These are phyloP conservation scores for Chaetomium olivaceum DNA, from an alignment of 2,329 filamentous ascomycete species.

Conservation along the genomic window DNA sequence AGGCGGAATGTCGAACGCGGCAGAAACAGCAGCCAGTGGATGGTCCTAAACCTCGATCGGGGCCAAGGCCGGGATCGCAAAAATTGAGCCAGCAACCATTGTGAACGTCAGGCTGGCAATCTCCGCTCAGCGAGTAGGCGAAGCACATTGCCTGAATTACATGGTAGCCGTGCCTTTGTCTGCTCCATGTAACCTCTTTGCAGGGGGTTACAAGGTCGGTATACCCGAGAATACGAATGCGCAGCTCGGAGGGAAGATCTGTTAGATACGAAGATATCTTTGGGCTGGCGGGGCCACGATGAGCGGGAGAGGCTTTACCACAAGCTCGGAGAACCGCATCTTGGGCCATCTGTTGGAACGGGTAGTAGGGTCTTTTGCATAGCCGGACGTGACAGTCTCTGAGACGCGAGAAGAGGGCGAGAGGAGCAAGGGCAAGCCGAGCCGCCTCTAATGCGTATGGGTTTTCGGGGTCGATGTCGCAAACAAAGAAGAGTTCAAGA, in stretches of 20 bases:
- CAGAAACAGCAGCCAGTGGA: background rate
- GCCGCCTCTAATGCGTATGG: conserved; percentile 3
- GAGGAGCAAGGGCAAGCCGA: conserved; percentile 2
- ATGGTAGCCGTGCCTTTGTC: background rate
- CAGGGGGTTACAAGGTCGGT: conserved; percentile 8
- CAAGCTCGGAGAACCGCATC: conserved; percentile 20
- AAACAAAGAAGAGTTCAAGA: conserved; percentile 23
- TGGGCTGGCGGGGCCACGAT: background rate
- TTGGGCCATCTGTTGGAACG: conserved; percentile 21
- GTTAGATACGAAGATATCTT: background rate
- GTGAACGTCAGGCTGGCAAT: background rate
- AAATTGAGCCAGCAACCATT: background rate
- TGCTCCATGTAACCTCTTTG: conserved; percentile 4
- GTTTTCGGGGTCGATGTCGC: conserved; percentile 12
- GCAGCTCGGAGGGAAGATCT: background rate
- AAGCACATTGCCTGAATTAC: background rate
- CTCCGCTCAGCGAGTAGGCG: too few species aligned
- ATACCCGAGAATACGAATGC: background rate
- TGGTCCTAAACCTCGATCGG: background rate
- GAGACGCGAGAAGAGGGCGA: conserved; percentile 19
- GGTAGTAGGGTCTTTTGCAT: background rate
- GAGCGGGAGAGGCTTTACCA: background rate
- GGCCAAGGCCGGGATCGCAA: background rate
- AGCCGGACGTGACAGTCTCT: conserved; percentile 23
- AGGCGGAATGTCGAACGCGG: background rate